These are phyloP conservation scores for Mucor irregularis DNA, from an alignment of 371 early-diverging fungal species.

Conservation along the genomic window DNA sequence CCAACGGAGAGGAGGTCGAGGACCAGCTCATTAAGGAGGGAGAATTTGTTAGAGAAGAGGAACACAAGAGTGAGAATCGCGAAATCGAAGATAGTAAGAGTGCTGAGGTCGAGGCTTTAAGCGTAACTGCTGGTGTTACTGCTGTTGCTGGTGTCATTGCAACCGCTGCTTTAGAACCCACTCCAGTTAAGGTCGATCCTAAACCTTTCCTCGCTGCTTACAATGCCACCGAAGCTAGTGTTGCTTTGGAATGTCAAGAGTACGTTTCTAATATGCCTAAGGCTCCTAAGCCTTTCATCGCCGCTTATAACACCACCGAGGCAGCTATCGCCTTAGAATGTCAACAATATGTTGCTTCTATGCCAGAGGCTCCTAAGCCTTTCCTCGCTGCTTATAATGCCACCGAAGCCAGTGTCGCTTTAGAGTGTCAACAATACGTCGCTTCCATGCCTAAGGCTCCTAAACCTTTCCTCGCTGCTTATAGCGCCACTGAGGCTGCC, in stretches of 20 bases:
- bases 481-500: constrained; percentile 4
- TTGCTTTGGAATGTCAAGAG: background rate
- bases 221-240: constrained; percentile 3
- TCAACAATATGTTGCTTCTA: background rate
- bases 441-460: background rate
- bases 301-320: background rate
- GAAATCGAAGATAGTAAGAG: no score
- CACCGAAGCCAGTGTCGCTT: background rate
- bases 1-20: no score
- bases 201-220: constrained; percentile 9
- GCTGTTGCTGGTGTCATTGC: background rate
- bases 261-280: background rate
- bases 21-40: no score
- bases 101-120: no score
- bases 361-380: constrained; percentile 3
- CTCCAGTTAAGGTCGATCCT: background rate
- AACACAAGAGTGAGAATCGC: no score
- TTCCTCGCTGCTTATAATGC: constrained; percentile 7
- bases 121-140: no score
- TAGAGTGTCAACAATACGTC: background rate
- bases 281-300: background rate
- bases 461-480: constrained; percentile 11
- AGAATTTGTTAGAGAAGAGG: no score
- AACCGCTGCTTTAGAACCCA: background rate
- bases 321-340: background rate